phyloP scores from a whole-genome alignment of 1,284 basidiomycete species.

The Trichosporon asahii region DNA sequence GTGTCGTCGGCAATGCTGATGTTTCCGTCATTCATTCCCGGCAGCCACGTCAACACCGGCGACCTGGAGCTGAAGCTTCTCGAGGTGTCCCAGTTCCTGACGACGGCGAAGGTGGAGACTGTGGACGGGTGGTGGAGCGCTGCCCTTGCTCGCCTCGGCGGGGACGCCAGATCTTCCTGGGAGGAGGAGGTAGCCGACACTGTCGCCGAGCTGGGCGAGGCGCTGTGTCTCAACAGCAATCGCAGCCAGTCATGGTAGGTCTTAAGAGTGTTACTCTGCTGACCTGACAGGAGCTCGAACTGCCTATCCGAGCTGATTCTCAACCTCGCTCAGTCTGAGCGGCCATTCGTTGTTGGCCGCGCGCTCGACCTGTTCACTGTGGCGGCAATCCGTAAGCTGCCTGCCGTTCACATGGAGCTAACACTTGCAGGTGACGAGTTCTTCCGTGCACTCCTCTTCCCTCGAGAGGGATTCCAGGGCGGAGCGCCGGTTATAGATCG shows the following conservation, averaged over 20 bases:
- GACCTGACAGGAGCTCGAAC: slow-evolving; percentile 27
- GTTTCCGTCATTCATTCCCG: slow-evolving; percentile 23
- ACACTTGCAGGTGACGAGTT: slow-evolving; percentile 37
- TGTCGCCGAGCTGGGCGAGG: slow-evolving; percentile 27
- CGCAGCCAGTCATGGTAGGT: slow-evolving; percentile 31
- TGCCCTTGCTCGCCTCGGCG: neutral
- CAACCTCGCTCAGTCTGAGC: slow-evolving; percentile 15
- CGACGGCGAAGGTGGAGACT: neutral
- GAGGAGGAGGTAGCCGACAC: slow-evolving; percentile 27
- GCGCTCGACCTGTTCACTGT: slow-evolving; percentile 34
- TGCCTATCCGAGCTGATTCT: slow-evolving; percentile 34
- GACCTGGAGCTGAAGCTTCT: neutral
- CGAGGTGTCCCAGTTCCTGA: slow-evolving; percentile 1
- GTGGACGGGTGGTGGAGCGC: neutral
- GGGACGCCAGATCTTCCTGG: slow-evolving; percentile 1
- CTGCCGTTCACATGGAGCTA: neutral
- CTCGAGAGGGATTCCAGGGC: slow-evolving; percentile 4
- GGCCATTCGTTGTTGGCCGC: slow-evolving; percentile 18
- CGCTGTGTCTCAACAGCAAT: slow-evolving; percentile 23
- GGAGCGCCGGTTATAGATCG: slow-evolving; percentile 27
- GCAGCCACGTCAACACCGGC: neutral
- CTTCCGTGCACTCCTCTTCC: slow-evolving; percentile 31
- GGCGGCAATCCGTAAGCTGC: slow-evolving; percentile 36
- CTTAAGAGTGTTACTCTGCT: neutral
- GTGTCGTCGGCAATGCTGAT: slow-evolving; percentile 24